phyloP scores from a whole-genome alignment of 2,329 filamentous ascomycete genomes.

The Amauroascus verrucosus region DNA sequence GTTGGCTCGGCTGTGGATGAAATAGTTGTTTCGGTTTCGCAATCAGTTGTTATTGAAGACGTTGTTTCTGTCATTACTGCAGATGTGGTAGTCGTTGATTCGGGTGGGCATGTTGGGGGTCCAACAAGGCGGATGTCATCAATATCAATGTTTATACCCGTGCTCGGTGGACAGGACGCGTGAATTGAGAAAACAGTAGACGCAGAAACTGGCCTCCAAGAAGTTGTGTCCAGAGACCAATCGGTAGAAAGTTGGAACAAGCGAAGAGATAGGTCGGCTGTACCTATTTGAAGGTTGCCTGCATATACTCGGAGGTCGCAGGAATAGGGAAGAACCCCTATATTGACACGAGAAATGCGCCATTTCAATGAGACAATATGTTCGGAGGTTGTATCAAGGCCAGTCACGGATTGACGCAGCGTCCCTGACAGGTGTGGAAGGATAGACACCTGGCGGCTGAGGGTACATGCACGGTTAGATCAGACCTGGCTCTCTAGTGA shows the following conservation, averaged over 20 bases:
- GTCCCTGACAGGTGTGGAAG: neutral
- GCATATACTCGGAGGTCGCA: neutral
- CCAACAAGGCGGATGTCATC: neutral
- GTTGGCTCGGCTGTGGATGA: neutral
- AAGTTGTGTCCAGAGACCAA: neutral
- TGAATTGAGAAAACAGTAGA: neutral
- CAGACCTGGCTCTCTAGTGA: neutral
- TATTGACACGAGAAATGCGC: neutral
- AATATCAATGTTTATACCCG: neutral
- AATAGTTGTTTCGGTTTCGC: neutral
- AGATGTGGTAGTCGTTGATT: neutral
- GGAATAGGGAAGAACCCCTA: neutral
- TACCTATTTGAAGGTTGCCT: neutral
- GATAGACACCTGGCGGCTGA: neutral
- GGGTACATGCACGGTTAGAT: neutral
- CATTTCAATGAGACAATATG: conserved; percentile 1
- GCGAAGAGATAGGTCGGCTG: neutral
- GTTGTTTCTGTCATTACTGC: neutral
- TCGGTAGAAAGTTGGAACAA: neutral
- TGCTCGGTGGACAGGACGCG: neutral
- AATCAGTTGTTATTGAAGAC: neutral
- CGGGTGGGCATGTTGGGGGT: neutral
- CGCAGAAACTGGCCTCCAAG: neutral
- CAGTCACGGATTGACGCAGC: neutral
- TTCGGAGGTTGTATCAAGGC: neutral